Evolutionary conservation across 331 rosid species (phyloP).

Genomic region (Malus hybrid): DNA sequence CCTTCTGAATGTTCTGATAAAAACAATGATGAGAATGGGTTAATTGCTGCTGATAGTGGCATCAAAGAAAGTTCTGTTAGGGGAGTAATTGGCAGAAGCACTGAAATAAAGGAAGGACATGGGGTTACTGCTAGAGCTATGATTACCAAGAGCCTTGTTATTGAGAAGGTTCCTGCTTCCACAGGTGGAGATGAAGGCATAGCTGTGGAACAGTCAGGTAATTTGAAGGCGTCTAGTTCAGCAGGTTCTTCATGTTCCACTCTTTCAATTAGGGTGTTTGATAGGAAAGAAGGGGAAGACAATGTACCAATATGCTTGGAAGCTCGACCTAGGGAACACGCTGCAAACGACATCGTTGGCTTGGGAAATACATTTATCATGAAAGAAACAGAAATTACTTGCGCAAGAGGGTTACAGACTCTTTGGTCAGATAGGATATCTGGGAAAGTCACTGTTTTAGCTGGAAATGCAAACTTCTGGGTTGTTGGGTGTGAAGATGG

Average conservation of each 20-base stretch:
- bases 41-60: constrained; percentile 37
- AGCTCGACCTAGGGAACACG: constrained; percentile 76
- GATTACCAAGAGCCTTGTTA: constrained; percentile 72
- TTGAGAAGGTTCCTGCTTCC: constrained; percentile 71
- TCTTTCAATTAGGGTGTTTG: constrained; percentile 77
- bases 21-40: constrained; percentile 43
- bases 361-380: constrained; percentile 59
- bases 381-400: constrained; percentile 83
- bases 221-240: constrained; percentile 42
- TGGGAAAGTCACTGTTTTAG: constrained; percentile 90
- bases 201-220: constrained; percentile 61
- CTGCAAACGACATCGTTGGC: constrained; percentile 67
- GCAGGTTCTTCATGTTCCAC: constrained; percentile 43
- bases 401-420: constrained; percentile 52
- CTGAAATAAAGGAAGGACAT: constrained; percentile 61
- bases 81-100: constrained; percentile 41
- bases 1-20: constrained; percentile 46
- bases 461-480: constrained; percentile 94
- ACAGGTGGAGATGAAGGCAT: constrained; percentile 47
- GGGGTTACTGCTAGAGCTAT: constrained; percentile 86
- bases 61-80: constrained; percentile 43
- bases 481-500: constrained; percentile 99
- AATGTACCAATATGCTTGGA: constrained; percentile 67
- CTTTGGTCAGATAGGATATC: constrained; percentile 96
- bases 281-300: constrained; percentile 71